phyloP scores from a whole-genome alignment of 768 basidiomycete species.

The Neoboletus brunneissimus region DNA sequence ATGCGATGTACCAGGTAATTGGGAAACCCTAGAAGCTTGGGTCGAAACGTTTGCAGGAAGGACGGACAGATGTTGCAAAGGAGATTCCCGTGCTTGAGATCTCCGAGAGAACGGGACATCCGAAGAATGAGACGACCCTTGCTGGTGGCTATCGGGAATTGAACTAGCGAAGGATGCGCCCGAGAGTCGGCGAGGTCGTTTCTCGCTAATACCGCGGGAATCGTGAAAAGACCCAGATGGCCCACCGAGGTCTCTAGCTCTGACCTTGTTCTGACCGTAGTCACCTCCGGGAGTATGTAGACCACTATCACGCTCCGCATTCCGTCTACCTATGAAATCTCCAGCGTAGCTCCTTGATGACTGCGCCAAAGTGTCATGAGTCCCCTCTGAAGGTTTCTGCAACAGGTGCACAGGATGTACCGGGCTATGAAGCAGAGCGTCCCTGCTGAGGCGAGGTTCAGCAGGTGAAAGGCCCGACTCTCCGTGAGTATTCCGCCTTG shows the following conservation, averaged over 20 bases:
- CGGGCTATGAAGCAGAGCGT: slow-evolving; percentile 41
- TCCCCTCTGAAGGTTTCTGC: slow-evolving; percentile 47
- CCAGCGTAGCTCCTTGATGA: slow-evolving; percentile 18
- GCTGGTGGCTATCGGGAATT: slow-evolving; percentile 19
- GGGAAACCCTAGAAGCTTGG: slow-evolving; percentile 28
- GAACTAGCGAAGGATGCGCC: slow-evolving; percentile 21
- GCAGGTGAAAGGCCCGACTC: slow-evolving; percentile 39
- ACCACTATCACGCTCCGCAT: slow-evolving; percentile 18
- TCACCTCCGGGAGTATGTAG: slow-evolving; percentile 12
- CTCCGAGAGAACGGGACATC: slow-evolving; percentile 26
- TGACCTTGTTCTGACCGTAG: slow-evolving; percentile 17
- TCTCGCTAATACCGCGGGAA: slow-evolving; percentile 17
- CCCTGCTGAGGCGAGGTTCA: slow-evolving; percentile 47
- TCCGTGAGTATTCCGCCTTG: slow-evolving; percentile 44
- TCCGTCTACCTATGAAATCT: slow-evolving; percentile 19
- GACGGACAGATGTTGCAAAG: slow-evolving; percentile 34
- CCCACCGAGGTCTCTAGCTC: slow-evolving; percentile 16
- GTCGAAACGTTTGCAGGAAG: slow-evolving; percentile 15
- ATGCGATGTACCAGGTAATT: slow-evolving; percentile 46
- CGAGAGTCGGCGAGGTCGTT: slow-evolving; percentile 24
- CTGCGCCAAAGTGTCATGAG: slow-evolving; percentile 14
- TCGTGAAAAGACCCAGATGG: slow-evolving; percentile 16
- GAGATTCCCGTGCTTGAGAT: slow-evolving; percentile 45
- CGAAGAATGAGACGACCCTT: slow-evolving; percentile 19
- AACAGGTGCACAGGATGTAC: slow-evolving; percentile 51